Evolutionary conservation across 805 yeast species (phyloP), one percentile per base, ranked within the genome.

Genomic region (Lachancea meyersii): DNA sequence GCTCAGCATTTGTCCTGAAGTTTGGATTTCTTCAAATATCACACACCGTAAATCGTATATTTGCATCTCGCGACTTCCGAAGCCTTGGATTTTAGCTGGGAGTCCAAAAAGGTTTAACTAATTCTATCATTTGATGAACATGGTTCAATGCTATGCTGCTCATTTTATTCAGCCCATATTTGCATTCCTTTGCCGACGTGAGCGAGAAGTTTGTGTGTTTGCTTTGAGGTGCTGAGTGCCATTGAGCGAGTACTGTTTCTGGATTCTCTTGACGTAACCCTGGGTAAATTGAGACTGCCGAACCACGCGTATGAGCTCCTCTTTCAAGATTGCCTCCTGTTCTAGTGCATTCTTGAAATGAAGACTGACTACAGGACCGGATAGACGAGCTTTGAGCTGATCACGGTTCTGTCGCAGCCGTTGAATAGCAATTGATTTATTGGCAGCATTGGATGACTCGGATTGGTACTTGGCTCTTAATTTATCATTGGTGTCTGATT

Each of bases 381-480:
- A 54, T 4, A 65, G 46, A 23, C 63, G 62, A 8, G 49, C 48
- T 18, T 55, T 49, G 19, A 72, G 40, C 8, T 34, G 31, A 2
- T 61, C 64, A 17, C 53, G 53, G 3, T 44, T 37, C 3, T 49
- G 45, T 30, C 61, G 60, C n/a, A 61, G 31, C 0, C 48, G 31
- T 17, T 57, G 55, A 3, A 65, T 30, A 5, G 31, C 23, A 3
- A 56, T 51, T 1, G 77, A 66, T 35, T 58, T 46, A 30, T 70
- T 73, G 0, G 77, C 77, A 3, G 80, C 79, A n/a, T 48, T 40
- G 1, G 76, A 63, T 0, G 80, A 75, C 6, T 54, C 54, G 4
- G 45, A 37, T 53, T 76, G 81, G 49, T 77, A 77, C n/a, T 58
- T 43, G 1, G 46, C 31, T 45, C 82, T 57, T 22, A 71, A 49